Conservation (phyloP, 1,139 yeast species). For the Saccharomyces hybrid region DNA sequence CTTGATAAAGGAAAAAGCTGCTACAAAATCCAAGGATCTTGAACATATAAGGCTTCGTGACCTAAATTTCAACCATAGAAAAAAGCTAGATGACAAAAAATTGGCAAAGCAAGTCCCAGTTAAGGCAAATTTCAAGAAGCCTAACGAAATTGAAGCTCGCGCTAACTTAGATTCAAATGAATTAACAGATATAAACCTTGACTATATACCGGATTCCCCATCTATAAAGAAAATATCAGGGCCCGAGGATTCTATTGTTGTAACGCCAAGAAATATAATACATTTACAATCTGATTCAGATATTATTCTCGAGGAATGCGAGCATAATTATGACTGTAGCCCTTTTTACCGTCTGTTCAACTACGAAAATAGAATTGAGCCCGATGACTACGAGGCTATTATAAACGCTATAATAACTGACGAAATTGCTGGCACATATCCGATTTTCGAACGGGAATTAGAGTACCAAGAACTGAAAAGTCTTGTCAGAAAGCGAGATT, state of each 20-base stretch:
- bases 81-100: background rate
- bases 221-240: background rate
- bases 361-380: conserved; percentile 18
- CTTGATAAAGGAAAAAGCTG: background rate
- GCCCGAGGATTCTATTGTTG: background rate
- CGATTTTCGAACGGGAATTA: conserved; percentile 21
- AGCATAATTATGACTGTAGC: background rate
- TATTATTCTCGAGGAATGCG: background rate
- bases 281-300: background rate
- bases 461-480: conserved; percentile 18
- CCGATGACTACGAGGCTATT: conserved; percentile 18
- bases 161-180: background rate
- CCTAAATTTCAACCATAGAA: background rate
- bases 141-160: background rate
- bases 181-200: background rate
- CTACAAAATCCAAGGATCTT: background rate
- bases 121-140: background rate
- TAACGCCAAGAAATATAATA: background rate
- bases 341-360: conserved; percentile 19
- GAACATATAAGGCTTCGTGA: background rate
- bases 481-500: conserved; percentile 13
- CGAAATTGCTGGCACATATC: conserved; percentile 11
- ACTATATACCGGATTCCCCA: background rate
- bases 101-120: background rate
- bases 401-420: conserved; percentile 16